phyloP scores from a whole-genome alignment of 352 stramenopile species.

The Blastocystis sp. region DNA sequence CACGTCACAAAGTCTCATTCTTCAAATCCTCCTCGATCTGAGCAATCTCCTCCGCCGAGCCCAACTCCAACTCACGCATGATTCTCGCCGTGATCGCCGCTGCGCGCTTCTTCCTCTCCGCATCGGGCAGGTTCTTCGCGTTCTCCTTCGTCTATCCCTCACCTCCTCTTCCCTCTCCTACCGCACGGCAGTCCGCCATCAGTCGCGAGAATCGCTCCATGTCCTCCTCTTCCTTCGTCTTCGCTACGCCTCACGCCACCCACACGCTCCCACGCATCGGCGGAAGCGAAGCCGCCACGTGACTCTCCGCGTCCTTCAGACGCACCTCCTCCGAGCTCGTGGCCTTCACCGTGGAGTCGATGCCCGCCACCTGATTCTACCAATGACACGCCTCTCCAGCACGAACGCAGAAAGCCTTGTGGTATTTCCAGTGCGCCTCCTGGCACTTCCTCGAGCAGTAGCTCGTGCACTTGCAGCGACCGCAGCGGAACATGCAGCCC shows the following conservation, averaged over 20 bases:
- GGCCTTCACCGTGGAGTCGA: constrained; percentile 8
- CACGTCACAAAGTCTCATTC: constrained; percentile 1
- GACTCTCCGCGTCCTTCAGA: constrained; percentile 29
- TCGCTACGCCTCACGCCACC: background rate
- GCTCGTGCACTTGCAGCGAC: constrained; percentile 32
- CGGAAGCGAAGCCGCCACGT: background rate
- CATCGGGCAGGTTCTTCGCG: constrained; percentile 34
- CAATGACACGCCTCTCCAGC: background rate
- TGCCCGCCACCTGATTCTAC: constrained; percentile 61
- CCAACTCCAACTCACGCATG: constrained; percentile 43
- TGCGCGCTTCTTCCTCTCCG: constrained; percentile 46
- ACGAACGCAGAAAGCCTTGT: constrained; percentile 38
- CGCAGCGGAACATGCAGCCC: constrained; percentile 31
- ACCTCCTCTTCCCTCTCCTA: background rate
- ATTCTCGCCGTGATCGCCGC: constrained; percentile 50
- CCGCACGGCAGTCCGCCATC: constrained; percentile 5
- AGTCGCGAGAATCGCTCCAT: constrained; percentile 49
- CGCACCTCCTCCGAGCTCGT: constrained; percentile 27
- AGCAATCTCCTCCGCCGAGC: constrained; percentile 1
- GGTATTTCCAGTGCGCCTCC: constrained; percentile 66
- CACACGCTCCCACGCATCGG: background rate
- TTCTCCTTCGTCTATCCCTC: constrained; percentile 25
- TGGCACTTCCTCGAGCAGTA: constrained; percentile 72
- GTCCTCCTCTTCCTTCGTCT: constrained; percentile 69
- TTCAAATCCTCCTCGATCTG: constrained; percentile 68